Evolutionary conservation across 2,329 filamentous ascomycete species (phyloP), one percentile per base, ranked within the genome.

Genomic region (Clonostachys chloroleuca): DNA sequence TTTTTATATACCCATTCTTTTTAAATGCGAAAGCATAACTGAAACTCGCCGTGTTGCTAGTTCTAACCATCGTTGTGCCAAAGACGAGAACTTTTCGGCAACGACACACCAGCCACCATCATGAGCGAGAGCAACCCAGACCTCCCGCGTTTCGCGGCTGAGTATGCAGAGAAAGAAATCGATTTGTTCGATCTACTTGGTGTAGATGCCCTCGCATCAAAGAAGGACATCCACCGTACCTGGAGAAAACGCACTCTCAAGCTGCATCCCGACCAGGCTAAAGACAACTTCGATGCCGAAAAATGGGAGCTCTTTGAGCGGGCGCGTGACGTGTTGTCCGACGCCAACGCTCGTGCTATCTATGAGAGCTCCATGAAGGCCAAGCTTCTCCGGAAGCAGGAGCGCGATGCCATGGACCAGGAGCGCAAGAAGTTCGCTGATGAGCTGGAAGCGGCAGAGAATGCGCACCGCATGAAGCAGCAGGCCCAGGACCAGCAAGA

Each of bases 251-350:
- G 86, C 33, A 90, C 90, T 5, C 75, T 96, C n/a, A 90, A 89
- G 60, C 90, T 92, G 72, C 92, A 97, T 65, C 92, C 92, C 1
- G 92, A 97, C 76, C 96, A 96, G 70, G 84, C 92, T 47, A 81
- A 84, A 52, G 82, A 80, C 45, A 72, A 77, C 36, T 89, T 86
- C 57, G 89, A 94, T 55, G 77, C 89, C 42, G 84, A 85, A 47
- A 88, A 87, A 59, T 97, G 95, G 73, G 88, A 96, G 65, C 75
- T 87, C 2, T 83, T 95, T 49, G 87, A 91, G 60, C 87, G 87
- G 51, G 92, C 90, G n/a, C 83, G 89, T 61, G 90, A 95, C 66
- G 81, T 96, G 3, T 80, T 97, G 4, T 80, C 82, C 30, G 85
- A 91, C 53, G 68, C 81, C 0, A 78, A 77, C 13, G 79, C 89